These are phyloP conservation scores for Geosiphon pyriformis DNA, from an alignment of 192 early-diverging fungal genomes.

Conservation along the genomic window DNA sequence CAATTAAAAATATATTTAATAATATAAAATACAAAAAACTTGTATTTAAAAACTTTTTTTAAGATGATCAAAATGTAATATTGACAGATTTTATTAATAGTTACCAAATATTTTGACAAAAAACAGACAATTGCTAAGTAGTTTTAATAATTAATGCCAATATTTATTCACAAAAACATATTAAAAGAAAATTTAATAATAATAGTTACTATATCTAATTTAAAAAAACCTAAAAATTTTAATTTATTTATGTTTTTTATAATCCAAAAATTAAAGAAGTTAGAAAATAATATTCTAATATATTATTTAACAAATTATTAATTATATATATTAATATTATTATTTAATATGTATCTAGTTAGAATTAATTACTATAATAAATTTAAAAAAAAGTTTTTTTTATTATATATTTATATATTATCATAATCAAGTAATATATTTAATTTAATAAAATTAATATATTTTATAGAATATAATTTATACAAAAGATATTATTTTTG, in stretches of 20 bases:
- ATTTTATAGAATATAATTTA: neutral
- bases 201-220: too few relatives aligned
- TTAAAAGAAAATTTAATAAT: slow-evolving; percentile 7
- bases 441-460: neutral
- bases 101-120: slow-evolving; percentile 8
- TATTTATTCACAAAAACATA: neutral
- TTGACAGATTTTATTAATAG: neutral
- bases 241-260: neutral
- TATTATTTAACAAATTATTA: neutral
- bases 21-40: too few relatives aligned
- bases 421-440: neutral
- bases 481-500: neutral
- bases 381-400: neutral
- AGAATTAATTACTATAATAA: neutral
- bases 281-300: slow-evolving; percentile 4
- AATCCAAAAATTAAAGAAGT: neutral
- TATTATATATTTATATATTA: neutral
- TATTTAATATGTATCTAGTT: neutral
- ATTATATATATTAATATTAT: neutral
- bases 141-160: slow-evolving; percentile 6
- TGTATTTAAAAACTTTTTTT: neutral
- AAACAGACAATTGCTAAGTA: neutral
- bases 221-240: neutral
- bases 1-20: slow-evolving; percentile 9
- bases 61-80: neutral